Conservation (phyloP, 768 basidiomycete species). For the Gelatoporia subvermispora region DNA sequence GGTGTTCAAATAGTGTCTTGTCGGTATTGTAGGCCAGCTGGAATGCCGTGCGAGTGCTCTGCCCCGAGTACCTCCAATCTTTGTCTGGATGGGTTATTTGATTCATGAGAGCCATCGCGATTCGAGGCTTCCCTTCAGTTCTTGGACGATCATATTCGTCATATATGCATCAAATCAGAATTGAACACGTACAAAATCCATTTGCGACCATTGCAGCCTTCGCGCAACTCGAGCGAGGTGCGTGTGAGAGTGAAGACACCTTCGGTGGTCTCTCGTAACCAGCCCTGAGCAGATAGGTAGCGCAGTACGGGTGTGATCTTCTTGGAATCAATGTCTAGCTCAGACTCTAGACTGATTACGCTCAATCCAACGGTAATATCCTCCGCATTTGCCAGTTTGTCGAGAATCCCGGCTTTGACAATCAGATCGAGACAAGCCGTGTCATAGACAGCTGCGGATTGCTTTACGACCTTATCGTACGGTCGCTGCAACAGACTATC, state of each 20-base stretch:
- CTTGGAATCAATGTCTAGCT: conserved; percentile 10
- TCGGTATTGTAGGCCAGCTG: conserved; percentile 8
- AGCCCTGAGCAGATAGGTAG: conserved; percentile 13
- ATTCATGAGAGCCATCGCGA: conserved; percentile 6
- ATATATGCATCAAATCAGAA: neutral
- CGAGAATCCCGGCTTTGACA: conserved; percentile 14
- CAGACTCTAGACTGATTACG: conserved; percentile 9
- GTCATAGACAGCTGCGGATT: conserved; percentile 15
- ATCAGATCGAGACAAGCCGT: conserved; percentile 12
- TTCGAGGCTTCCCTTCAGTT: conserved; percentile 10
- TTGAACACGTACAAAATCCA: conserved; percentile 7
- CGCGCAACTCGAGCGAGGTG: conserved; percentile 9
- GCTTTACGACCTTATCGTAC: conserved; percentile 17
- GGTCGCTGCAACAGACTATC: conserved; percentile 14
- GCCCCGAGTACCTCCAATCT: conserved; percentile 13
- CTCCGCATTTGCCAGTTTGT: conserved; percentile 8
- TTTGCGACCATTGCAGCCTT: conserved; percentile 13
- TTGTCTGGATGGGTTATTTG: conserved; percentile 10
- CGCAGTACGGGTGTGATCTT: conserved; percentile 15
- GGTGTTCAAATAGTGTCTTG: conserved; percentile 9
- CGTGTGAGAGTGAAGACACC: conserved; percentile 16
- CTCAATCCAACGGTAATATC: conserved; percentile 4
- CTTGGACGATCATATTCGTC: conserved; percentile 2
- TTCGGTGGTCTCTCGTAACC: conserved; percentile 17
- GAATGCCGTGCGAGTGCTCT: conserved; percentile 7